Evolutionary conservation across 345 rosid species (phyloP).

Genomic region (Hypericum androsaemum): DNA sequence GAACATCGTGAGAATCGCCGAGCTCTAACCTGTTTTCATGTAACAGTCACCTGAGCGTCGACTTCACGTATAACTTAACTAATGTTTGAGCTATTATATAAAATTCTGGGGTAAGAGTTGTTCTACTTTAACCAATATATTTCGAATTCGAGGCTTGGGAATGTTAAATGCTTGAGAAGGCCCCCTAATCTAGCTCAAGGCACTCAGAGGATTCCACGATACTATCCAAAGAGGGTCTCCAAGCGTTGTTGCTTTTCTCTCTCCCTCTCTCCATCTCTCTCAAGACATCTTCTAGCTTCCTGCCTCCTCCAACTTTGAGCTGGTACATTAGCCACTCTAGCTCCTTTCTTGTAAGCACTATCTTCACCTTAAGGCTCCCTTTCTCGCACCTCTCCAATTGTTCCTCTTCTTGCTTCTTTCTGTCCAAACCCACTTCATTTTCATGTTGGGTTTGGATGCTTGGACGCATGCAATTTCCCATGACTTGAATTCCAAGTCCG

Average conservation of each 20-base stretch:
- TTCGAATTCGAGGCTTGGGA: too few relatives aligned
- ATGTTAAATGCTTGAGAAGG: too few relatives aligned
- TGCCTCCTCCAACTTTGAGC: constrained; percentile 20
- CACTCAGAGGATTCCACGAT: constrained; percentile 44
- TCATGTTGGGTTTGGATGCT: constrained; percentile 1
- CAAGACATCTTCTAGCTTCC: constrained; percentile 34
- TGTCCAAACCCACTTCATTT: constrained; percentile 7
- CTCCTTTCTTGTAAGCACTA: constrained; percentile 67
- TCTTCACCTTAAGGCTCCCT: constrained; percentile 53
- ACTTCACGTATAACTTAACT: too few relatives aligned
- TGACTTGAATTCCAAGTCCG: constrained; percentile 4
- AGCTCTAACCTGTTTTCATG: too few relatives aligned
- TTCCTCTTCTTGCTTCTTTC: neutral
- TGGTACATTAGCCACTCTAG: constrained; percentile 49
- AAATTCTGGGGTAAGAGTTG: too few relatives aligned
- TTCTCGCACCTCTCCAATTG: neutral
- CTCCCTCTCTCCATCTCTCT: constrained; percentile 23
- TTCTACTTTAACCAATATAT: too few relatives aligned
- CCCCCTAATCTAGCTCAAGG: constrained; percentile 22
- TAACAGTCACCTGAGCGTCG: too few relatives aligned
- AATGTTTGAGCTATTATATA: too few relatives aligned
- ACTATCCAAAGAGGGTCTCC: constrained; percentile 68
- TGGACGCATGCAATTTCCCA: constrained; percentile 42
- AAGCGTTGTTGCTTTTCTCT: constrained; percentile 15
- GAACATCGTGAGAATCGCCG: too few relatives aligned